Evolutionary conservation across 2,329 filamentous ascomycete species (phyloP), one percentile per base, ranked within the genome.

Genomic region (Colletotrichum neosansevieriae): DNA sequence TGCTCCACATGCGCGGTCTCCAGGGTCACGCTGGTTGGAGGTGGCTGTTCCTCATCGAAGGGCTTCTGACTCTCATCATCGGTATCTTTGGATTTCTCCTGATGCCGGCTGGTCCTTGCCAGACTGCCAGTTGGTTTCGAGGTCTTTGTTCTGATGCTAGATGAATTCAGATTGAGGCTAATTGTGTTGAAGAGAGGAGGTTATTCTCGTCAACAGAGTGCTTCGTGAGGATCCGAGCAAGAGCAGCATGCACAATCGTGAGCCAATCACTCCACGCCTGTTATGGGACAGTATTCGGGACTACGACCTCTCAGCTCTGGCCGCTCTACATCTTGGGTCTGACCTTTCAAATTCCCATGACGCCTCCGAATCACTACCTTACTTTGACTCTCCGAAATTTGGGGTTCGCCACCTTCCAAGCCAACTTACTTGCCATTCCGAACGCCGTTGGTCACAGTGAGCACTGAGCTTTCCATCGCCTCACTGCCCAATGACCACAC

Each of bases 371-470:
- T 1, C 80, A 81, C 15, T 91, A 91, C 69, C 80, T 92, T 5
- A 89, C 89, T 0, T 82, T 90, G 5, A 87, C 85, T 1, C 80
- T 91, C 6, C 83, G 84, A 51, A 78, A 80, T 2, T 79, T 91
- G 0, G 89, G 84, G 2, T 90, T 90, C 76, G 79, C 82, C 68
- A 88, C 86, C 2, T 89, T 92, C 75, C 78, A 87, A 21, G 84
- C 88, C 2, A 92, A 91, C 73, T 75, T 92, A 38, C 82, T 92
- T 7, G 84, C 85, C 2, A 91, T 92, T n/a, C 85, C 87, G 0
- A 83, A 80, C 49, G 80, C 78, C 0, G 76, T 82, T 49, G 58
- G 70, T 10, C 77, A 77, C 63, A 79, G 75, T 75, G 15, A 4
- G 17, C 63, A 79, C 75, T 75, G 15, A 4, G 17, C 3, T 6